A percentile compares a stretch with the other conserved stretches of the same genome.
Conservation (phyloP, 2,329 filamentous ascomycete genomes). For the Cladophialophora psammophila region DNA sequence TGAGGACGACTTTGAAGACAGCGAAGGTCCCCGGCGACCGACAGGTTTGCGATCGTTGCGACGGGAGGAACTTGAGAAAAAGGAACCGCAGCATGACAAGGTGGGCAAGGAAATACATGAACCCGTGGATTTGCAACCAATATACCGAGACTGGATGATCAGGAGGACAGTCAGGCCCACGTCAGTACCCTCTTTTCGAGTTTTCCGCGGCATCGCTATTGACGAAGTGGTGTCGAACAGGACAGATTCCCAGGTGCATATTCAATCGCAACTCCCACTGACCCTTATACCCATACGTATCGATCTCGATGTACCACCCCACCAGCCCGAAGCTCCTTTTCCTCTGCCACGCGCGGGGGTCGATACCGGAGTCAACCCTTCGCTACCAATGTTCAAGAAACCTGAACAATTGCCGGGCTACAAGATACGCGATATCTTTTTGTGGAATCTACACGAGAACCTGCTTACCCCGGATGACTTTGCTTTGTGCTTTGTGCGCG, state of each 20-base stretch:
- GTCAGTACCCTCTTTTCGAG: constrained; percentile 43
- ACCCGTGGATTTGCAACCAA: constrained; percentile 85
- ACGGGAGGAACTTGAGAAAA: constrained; percentile 74
- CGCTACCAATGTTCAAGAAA: constrained; percentile 77
- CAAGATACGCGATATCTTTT: constrained; percentile 90
- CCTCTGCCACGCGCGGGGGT: constrained; percentile 50
- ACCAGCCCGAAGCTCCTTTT: constrained; percentile 57
- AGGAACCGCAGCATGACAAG: constrained; percentile 73
- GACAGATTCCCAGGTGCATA: constrained; percentile 67
- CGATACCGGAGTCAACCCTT: constrained; percentile 63
- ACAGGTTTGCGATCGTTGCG: constrained; percentile 84
- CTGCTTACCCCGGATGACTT: constrained; percentile 95
- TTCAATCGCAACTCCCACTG: constrained; percentile 78
- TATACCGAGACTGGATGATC: constrained; percentile 96
- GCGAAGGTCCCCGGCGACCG: constrained; percentile 73
- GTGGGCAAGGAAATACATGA: constrained; percentile 80
- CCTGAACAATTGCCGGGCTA: constrained; percentile 84
- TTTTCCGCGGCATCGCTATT: constrained; percentile 4
- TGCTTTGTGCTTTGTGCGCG: constrained; percentile 86
- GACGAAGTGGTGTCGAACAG: constrained; percentile 42
- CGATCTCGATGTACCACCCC: constrained; percentile 87
- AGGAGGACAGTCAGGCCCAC: constrained; percentile 63
- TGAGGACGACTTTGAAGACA: constrained; percentile 67
- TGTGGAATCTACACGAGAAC: constrained; percentile 97
- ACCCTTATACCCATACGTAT: constrained; percentile 96